These are phyloP conservation scores for Marchantia polymorpha DNA, from an alignment of 225 moss, liverwort and hornwort genomes.

Conservation along the genomic window DNA sequence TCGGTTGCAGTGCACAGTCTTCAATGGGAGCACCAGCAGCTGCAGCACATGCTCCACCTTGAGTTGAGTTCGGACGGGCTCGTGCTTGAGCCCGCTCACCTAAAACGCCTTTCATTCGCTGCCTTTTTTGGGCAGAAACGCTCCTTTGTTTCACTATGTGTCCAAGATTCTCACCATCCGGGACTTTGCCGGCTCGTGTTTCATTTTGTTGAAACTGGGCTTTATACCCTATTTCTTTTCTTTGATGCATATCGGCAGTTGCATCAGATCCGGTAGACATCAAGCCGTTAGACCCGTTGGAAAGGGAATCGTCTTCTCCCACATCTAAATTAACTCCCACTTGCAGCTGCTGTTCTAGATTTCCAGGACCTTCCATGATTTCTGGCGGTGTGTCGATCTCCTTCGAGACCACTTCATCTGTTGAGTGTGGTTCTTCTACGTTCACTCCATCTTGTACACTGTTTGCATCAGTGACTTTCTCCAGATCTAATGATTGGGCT, in stretches of 20 bases:
- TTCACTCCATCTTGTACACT: not conserved
- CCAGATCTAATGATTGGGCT: not conserved
- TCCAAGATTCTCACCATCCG: constrained; percentile 21
- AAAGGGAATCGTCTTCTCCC: not conserved
- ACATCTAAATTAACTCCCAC: constrained; percentile 15
- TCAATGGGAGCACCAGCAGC: constrained; percentile 74
- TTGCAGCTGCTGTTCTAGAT: constrained; percentile 1
- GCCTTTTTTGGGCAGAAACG: constrained; percentile 53
- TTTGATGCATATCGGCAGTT: constrained; percentile 7
- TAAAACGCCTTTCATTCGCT: constrained; percentile 67
- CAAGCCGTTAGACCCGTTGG: constrained; percentile 15
- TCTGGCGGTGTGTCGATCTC: not conserved
- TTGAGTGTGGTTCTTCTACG: not conserved
- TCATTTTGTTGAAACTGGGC: constrained; percentile 15
- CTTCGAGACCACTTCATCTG: not conserved
- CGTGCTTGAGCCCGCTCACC: constrained; percentile 29
- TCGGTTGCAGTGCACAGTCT: constrained; percentile 33
- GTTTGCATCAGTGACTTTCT: not conserved
- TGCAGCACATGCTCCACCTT: constrained; percentile 79
- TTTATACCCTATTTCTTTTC: constrained; percentile 7
- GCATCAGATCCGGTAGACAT: constrained; percentile 11
- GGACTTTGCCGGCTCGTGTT: constrained; percentile 17
- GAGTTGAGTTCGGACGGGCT: constrained; percentile 49
- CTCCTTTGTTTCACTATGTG: constrained; percentile 28
- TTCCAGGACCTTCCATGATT: not conserved